Evolutionary conservation across 2,329 filamentous ascomycete genomes (phyloP), one percentile per base, ranked within the genome.

Genomic region (Hypoxylon sp.): DNA sequence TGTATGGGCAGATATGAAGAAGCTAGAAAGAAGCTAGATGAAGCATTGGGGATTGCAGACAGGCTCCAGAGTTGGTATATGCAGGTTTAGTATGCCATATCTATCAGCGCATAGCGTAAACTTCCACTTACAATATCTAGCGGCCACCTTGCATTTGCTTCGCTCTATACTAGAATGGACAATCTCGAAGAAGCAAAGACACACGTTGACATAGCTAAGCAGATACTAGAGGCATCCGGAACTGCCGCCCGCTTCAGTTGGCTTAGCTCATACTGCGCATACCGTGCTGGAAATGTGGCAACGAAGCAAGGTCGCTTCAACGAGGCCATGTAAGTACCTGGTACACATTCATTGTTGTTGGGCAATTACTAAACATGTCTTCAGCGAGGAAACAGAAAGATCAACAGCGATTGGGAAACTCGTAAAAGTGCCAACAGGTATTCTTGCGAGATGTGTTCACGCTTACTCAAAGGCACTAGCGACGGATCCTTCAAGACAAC

Each of bases 201-300:
- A 3, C 59, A 63, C 17, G 44, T 48, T 17, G 59, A 55, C 4
- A 42, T n/a, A 26, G 59, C 59, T 4, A 63, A 55, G 24, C 4
- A 63, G n/a, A 50, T 63, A 24, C 33, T 63, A 22, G 59, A 50
- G 33, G 31, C 31, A 13, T 63, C 59, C 5, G 51, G 59, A 5
- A 37, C 42, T 6, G 24, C 33, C 3, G 59, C 59, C 9, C 51
- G 51, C 22, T 55, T 63, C 22, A 63, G 59, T 33, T 63, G 51
- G 59, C 59, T 63, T 24, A 63, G 59, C 42, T 63, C 59, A 22
- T 63, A 63, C 29, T 55, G 59, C 14, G 59, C 59, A 29, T 63
- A 63, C 22, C 59, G 59, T 9, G 31, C 42, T 6, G 59, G 59
- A 3, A 26, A 63, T 22, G 51, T 63, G n/a, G 59, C 59, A 29